Evolutionary conservation across 805 yeast species (phyloP).

Genomic region (Maudiozyma saulgeensis): DNA sequence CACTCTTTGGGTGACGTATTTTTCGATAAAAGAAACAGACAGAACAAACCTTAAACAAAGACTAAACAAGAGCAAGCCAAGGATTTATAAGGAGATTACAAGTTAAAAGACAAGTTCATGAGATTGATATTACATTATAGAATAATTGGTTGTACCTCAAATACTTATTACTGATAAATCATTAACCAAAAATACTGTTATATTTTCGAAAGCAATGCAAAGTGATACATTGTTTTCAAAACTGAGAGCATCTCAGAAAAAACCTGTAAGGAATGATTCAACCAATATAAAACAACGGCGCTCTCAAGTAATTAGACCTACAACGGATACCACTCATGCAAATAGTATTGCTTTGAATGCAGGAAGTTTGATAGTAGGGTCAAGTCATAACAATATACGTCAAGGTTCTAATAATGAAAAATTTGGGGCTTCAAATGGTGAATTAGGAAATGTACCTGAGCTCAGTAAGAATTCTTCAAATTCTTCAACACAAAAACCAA

Average conservation of each 20-base stretch:
- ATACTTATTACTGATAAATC: too few species aligned
- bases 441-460: not conserved
- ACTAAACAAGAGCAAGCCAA: too few species aligned
- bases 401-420: not conserved
- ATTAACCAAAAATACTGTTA: too few species aligned
- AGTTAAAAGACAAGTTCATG: too few species aligned
- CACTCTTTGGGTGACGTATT: too few species aligned
- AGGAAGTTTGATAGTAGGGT: slow-evolving; percentile 23
- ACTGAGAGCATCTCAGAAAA: not conserved
- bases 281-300: too few species aligned
- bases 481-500: not conserved
- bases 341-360: slow-evolving; percentile 19
- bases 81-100: too few species aligned
- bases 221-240: not conserved
- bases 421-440: not conserved
- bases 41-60: too few species aligned
- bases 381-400: slow-evolving; percentile 1
- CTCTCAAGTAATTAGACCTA: not conserved
- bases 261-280: not conserved
- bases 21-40: too few species aligned
- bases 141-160: too few species aligned
- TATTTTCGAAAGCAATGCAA: not conserved
- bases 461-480: not conserved
- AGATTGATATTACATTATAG: too few species aligned
- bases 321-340: slow-evolving; percentile 17